Evolutionary conservation across 2,329 filamentous ascomycete genomes (phyloP).

Genomic region (Monosporascus ibericus): DNA sequence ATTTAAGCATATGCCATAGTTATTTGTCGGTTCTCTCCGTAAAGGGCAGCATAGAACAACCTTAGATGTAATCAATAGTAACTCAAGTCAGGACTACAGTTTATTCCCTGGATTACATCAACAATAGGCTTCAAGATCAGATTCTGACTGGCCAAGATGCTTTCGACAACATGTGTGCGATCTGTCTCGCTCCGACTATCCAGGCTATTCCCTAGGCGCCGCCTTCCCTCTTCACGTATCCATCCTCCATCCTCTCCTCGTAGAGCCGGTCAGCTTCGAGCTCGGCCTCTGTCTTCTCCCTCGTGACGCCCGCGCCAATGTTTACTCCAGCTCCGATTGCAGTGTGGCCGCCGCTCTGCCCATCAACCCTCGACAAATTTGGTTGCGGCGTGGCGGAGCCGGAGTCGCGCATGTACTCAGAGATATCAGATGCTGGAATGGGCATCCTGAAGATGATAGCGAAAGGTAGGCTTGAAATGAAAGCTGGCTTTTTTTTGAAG

Average conservation of each 20-base stretch:
- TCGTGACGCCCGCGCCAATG: slow-evolving; percentile 40
- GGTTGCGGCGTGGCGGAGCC: neutral
- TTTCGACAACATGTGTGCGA: too few relatives aligned
- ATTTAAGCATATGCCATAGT: too few relatives aligned
- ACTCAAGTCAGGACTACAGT: too few relatives aligned
- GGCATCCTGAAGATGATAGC: neutral
- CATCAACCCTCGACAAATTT: neutral
- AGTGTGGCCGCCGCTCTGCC: neutral
- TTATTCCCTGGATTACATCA: too few relatives aligned
- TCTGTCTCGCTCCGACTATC: too few relatives aligned
- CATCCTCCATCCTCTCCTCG: slow-evolving; percentile 48
- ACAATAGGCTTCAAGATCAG: too few relatives aligned
- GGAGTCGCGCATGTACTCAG: neutral
- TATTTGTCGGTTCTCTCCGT: too few relatives aligned
- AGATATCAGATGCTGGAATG: slow-evolving; percentile 2
- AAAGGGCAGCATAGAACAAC: too few relatives aligned
- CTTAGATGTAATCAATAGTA: too few relatives aligned
- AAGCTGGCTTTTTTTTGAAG: neutral
- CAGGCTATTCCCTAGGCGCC: slow-evolving; percentile 29
- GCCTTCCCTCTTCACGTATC: slow-evolving; percentile 50
- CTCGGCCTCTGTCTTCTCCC: slow-evolving; percentile 44
- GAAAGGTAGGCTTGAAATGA: neutral
- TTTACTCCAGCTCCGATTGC: slow-evolving; percentile 40
- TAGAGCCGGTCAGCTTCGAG: slow-evolving; percentile 43
- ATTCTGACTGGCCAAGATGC: too few relatives aligned